Percentiles rank a stretch among this genome's conserved stretches.
Evolutionary conservation across 768 basidiomycete genomes (phyloP).

Genomic region (Termitomyces sp.): DNA sequence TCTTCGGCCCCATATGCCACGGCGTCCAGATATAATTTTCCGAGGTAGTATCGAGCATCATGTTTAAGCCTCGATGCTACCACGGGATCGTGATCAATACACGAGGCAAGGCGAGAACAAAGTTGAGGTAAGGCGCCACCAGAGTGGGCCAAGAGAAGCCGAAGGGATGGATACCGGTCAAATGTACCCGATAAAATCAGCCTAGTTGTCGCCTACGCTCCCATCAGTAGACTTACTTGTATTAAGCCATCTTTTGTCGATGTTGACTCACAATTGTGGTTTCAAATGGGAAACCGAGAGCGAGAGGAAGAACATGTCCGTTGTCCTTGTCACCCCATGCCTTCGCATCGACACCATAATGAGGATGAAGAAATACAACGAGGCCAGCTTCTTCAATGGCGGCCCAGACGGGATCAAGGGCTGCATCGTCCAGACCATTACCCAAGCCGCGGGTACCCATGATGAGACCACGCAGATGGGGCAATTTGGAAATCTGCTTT

Average conservation of each 20-base stretch:
- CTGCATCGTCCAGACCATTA: conserved; percentile 73
- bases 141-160: conserved; percentile 80
- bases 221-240: conserved; percentile 5
- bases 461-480: conserved; percentile 71
- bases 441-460: conserved; percentile 80
- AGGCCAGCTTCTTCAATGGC: conserved; percentile 64
- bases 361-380: conserved; percentile 81
- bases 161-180: conserved; percentile 72
- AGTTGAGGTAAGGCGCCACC: conserved; percentile 81
- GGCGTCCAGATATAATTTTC: conserved; percentile 76
- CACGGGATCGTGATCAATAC: conserved; percentile 79
- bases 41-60: conserved; percentile 81
- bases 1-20: conserved; percentile 89
- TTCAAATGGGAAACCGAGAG: conserved; percentile 87
- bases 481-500: conserved; percentile 54
- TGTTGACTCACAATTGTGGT: conserved; percentile 66
- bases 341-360: conserved; percentile 73
- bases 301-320: conserved; percentile 83
- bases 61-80: conserved; percentile 70
- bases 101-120: conserved; percentile 80
- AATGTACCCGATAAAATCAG: conserved; percentile 77
- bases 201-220: conserved; percentile 57
- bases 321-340: conserved; percentile 75
- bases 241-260: background rate
- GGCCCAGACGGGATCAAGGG: conserved; percentile 77